These are phyloP conservation scores for Dimocarpus longan DNA, from an alignment of 345 rosid species.

Conservation along the genomic window DNA sequence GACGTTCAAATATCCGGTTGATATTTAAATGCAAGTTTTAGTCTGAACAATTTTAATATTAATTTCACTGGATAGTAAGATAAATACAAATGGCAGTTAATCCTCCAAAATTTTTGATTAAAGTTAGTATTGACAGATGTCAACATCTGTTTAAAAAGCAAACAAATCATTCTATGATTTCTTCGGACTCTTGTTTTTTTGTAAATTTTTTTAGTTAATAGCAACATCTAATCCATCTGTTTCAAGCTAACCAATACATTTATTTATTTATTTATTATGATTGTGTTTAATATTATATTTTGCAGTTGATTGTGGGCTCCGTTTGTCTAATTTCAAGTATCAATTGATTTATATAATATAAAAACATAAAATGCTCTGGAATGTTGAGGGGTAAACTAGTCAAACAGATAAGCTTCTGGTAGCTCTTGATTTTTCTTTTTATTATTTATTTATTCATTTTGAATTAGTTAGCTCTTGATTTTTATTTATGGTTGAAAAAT, in stretches of 20 bases:
- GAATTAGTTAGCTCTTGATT: not conserved
- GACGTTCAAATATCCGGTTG: too few species aligned
- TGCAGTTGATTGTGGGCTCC: not conserved
- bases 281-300: not conserved
- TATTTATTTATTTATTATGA: not conserved
- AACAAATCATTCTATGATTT: not conserved
- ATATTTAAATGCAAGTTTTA: too few species aligned
- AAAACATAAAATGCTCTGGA: not conserved
- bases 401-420: not conserved
- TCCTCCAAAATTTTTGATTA: not conserved
- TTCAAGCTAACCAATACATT: not conserved
- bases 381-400: not conserved
- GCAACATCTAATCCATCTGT: not conserved
- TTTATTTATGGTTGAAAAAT: not conserved
- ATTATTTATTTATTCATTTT: too few species aligned
- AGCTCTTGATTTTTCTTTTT: not conserved
- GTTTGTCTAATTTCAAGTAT: not conserved
- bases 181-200: not conserved
- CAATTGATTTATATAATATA: too few species aligned
- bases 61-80: not conserved
- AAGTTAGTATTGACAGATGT: not conserved
- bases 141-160: not conserved
- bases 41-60: too few species aligned
- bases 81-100: constrained; percentile 2
- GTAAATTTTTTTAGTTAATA: not conserved